Percentiles rank a stretch among this genome's conserved stretches.
These are phyloP conservation scores for Pythium rhizo-oryzae DNA, from an alignment of 352 stramenopile genomes.

Conservation along the genomic window DNA sequence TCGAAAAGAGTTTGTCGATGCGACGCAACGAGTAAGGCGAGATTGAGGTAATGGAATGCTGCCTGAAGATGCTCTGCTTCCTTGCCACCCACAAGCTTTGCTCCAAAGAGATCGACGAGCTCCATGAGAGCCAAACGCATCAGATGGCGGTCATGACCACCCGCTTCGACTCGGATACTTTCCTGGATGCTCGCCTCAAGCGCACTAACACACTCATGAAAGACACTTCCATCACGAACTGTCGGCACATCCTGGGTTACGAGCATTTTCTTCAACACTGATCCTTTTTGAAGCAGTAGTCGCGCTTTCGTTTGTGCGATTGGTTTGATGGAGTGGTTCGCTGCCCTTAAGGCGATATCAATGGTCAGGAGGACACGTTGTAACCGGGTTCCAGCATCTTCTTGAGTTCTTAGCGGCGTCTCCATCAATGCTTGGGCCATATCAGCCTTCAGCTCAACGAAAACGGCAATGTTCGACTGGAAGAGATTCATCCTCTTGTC, in stretches of 20 bases:
- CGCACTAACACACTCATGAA: slow-evolving; percentile 14
- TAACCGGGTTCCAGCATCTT: neutral
- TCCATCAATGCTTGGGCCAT: slow-evolving; percentile 57
- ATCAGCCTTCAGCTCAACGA: slow-evolving; percentile 52
- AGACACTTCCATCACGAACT: neutral
- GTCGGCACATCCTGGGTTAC: neutral
- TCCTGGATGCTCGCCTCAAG: slow-evolving; percentile 27
- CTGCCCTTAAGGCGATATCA: slow-evolving; percentile 39
- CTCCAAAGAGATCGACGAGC: slow-evolving; percentile 62
- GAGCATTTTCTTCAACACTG: slow-evolving; percentile 52
- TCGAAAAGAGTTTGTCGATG: slow-evolving; percentile 60
- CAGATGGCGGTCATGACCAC: slow-evolving; percentile 60
- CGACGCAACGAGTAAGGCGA: slow-evolving; percentile 46
- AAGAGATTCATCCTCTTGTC: slow-evolving; percentile 59
- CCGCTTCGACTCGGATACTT: slow-evolving; percentile 40
- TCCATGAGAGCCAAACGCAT: slow-evolving; percentile 58
- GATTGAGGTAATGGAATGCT: slow-evolving; percentile 70
- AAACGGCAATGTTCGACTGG: slow-evolving; percentile 44
- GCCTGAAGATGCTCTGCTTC: slow-evolving; percentile 70
- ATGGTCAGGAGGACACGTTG: slow-evolving; percentile 34
- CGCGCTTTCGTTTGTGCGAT: slow-evolving; percentile 45
- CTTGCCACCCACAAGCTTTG: slow-evolving; percentile 40
- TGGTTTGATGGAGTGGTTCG: slow-evolving; percentile 45
- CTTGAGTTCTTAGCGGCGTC: slow-evolving; percentile 14
- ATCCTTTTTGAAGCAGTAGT: slow-evolving; percentile 58